Conservation (phyloP, 768 basidiomycete genomes). For the Hydnomerulius pinastri region DNA sequence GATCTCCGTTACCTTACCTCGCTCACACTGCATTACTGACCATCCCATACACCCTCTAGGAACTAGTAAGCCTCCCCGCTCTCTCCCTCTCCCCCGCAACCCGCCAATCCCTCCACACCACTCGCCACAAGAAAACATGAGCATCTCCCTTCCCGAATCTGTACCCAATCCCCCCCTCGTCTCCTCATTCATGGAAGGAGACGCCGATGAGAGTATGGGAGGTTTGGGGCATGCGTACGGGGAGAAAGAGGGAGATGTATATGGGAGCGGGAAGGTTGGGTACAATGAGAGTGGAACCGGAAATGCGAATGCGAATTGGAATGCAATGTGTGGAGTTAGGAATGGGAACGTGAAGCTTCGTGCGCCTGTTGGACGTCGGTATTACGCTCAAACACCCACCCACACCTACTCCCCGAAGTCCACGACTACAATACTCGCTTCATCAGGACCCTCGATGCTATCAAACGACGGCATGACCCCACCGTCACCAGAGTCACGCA, state of each 20-base stretch:
- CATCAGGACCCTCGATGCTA: conserved; percentile 81
- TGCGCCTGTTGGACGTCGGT: conserved; percentile 86
- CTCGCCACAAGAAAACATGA: conserved; percentile 33
- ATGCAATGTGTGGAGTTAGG: conserved; percentile 36
- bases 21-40: no score
- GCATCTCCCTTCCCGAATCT: conserved; percentile 63
- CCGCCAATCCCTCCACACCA: conserved; percentile 63
- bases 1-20: no score
- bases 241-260: conserved; percentile 1
- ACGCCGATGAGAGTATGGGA: conserved; percentile 25
- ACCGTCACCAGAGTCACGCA: conserved; percentile 97
- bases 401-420: conserved; percentile 90
- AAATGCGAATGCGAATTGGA: conserved; percentile 39
- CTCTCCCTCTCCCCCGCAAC: conserved; percentile 70
- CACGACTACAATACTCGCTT: conserved; percentile 92
- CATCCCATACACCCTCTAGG: no score
- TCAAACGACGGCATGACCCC: conserved; percentile 95
- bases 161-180: conserved; percentile 77
- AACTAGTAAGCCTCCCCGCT: conserved; percentile 84
- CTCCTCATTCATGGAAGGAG: conserved; percentile 33
- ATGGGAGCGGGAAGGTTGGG: conserved; percentile 7
- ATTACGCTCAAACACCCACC: conserved; percentile 76
- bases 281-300: background rate
- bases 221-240: conserved; percentile 9
- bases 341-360: conserved; percentile 66